Evolutionary conservation across 1,284 basidiomycete genomes (phyloP).

Genomic region (Schizophyllum commune): DNA sequence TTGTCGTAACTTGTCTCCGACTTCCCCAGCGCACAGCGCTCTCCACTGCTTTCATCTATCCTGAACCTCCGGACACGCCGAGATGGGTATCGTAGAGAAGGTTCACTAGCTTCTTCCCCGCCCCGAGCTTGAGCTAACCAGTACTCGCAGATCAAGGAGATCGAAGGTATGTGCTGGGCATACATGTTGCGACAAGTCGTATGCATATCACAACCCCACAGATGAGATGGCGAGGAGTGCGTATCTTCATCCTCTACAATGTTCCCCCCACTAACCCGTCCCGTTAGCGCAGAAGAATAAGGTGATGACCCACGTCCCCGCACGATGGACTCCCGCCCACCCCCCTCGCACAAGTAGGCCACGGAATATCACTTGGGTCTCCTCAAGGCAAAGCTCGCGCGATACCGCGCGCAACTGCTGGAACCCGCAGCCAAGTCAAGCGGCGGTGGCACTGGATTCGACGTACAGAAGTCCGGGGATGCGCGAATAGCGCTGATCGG

Average conservation of each 20-base stretch:
- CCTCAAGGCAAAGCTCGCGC: conserved; percentile 86
- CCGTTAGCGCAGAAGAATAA: conserved; percentile 86
- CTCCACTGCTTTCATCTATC: background rate
- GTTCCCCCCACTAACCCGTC: conserved; percentile 9
- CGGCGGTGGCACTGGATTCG: conserved; percentile 82
- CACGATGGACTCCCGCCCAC: background rate
- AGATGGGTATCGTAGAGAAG: conserved; percentile 90
- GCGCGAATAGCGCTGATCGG: conserved; percentile 91
- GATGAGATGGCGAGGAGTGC: conserved; percentile 94
- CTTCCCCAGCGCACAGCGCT: no score
- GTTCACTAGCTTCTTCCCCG: conserved; percentile 25
- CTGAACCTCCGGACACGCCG: conserved; percentile 12
- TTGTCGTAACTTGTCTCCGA: no score
- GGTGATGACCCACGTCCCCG: conserved; percentile 28
- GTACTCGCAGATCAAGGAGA: conserved; percentile 74
- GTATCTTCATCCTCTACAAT: conserved; percentile 24
- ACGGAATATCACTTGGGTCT: conserved; percentile 89
- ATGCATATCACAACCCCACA: conserved; percentile 22
- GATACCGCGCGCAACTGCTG: conserved; percentile 84
- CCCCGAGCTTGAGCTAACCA: conserved; percentile 2
- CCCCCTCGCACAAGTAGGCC: conserved; percentile 42
- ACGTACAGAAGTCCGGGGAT: conserved; percentile 92
- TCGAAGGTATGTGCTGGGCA: conserved; percentile 62
- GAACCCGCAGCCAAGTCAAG: conserved; percentile 81
- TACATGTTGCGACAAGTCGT: background rate